Evolutionary conservation across 2,329 filamentous ascomycete species (phyloP).

Genomic region (Colletotrichum sp.): DNA sequence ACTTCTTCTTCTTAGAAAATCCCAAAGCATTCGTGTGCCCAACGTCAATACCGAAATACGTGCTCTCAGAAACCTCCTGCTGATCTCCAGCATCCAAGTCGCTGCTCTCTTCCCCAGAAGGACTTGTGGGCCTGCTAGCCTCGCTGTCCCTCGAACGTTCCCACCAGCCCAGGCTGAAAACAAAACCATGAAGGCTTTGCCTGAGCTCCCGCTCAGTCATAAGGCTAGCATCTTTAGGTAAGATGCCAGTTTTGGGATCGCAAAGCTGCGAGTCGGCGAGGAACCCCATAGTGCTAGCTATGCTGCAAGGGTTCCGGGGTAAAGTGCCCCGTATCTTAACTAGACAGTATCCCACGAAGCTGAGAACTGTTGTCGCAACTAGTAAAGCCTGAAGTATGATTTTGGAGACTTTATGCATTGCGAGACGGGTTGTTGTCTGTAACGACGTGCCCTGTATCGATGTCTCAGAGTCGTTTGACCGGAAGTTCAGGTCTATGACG

Average conservation of each 20-base stretch:
- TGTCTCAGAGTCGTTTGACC: not conserved
- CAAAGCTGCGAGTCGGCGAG: not conserved
- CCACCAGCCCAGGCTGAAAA: not conserved
- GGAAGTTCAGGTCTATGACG: not conserved
- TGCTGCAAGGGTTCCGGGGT: not conserved
- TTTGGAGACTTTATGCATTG: fast-evolving
- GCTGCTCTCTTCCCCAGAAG: not conserved
- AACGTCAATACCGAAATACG: not conserved
- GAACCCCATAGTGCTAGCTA: not conserved
- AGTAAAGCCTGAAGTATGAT: not conserved
- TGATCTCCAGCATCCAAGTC: not conserved
- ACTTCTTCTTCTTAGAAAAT: not conserved
- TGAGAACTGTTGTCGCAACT: not conserved
- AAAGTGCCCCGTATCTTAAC: not conserved
- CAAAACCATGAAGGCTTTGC: not conserved
- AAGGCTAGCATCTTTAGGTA: not conserved
- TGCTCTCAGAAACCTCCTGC: not conserved
- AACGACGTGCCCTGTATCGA: not conserved
- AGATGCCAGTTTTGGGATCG: not conserved
- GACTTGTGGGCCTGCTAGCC: fast-evolving
- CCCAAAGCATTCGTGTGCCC: not conserved
- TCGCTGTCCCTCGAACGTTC: not conserved
- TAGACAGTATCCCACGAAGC: not conserved
- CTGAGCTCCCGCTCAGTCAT: not conserved
- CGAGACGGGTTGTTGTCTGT: fast-evolving